Evolutionary conservation across 306 rosid species (phyloP).

Genomic region (Cicer pinnatifidum): DNA sequence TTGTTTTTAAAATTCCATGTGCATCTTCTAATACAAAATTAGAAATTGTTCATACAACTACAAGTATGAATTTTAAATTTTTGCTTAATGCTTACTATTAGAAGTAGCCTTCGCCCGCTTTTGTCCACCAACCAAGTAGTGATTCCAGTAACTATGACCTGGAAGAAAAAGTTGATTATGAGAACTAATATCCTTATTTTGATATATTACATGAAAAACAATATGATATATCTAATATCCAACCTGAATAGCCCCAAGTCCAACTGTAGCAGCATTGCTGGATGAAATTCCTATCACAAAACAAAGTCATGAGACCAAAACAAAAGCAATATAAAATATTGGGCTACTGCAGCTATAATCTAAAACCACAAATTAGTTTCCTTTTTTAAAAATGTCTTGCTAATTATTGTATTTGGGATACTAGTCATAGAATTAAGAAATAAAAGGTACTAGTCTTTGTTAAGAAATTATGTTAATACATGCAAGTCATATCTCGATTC

Average conservation of each 20-base stretch:
- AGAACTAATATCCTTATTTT: constrained; percentile 3
- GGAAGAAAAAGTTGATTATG: constrained; percentile 23
- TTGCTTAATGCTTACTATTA: constrained; percentile 56
- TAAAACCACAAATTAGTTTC: constrained; percentile 13
- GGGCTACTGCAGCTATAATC: background rate
- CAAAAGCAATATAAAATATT: constrained; percentile 15
- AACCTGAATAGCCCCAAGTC: constrained; percentile 78
- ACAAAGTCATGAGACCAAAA: constrained; percentile 30
- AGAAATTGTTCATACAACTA: too few relatives aligned
- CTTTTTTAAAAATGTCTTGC: background rate
- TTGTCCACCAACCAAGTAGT: constrained; percentile 82
- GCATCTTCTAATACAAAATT: background rate
- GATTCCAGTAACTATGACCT: constrained; percentile 74
- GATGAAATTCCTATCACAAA: constrained; percentile 65
- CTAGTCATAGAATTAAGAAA: too few relatives aligned
- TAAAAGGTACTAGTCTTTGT: background rate
- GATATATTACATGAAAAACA: background rate
- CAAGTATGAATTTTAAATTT: background rate
- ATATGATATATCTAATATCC: background rate
- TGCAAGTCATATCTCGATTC: too few relatives aligned
- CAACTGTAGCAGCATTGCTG: constrained; percentile 68
- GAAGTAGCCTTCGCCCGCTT: constrained; percentile 77
- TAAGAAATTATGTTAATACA: too few relatives aligned
- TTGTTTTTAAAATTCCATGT: background rate
- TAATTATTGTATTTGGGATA: too few relatives aligned